Evolutionary conservation across 306 rosid genomes (phyloP).

Genomic region (Pueraria montana): DNA sequence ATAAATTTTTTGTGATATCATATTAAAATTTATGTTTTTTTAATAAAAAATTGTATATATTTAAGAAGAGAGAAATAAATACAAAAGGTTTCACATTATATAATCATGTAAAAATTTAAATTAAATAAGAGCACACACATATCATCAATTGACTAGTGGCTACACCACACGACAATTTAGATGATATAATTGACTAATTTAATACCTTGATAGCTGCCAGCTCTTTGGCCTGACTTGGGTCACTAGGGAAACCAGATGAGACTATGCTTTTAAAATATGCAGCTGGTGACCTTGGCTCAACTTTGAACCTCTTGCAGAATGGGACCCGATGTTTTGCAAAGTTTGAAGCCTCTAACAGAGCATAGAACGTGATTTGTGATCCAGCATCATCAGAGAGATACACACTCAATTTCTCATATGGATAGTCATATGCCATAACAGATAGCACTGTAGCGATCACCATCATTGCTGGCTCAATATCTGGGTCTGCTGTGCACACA

Average conservation of each 20-base stretch:
- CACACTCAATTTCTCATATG: constrained; percentile 73
- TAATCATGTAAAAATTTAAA: too few species aligned
- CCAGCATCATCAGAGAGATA: constrained; percentile 89
- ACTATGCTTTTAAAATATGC: constrained; percentile 57
- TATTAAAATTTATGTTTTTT: not conserved
- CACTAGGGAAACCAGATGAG: not conserved
- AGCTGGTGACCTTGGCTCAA: constrained; percentile 82
- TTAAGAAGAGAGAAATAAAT: too few species aligned
- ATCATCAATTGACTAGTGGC: not conserved
- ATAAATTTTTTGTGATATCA: too few species aligned
- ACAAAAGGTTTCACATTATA: too few species aligned
- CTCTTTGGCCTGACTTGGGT: constrained; percentile 36
- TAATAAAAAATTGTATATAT: not conserved
- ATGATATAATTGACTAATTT: not conserved
- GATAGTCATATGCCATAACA: constrained; percentile 83
- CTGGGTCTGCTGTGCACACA: constrained; percentile 91
- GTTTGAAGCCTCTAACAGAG: constrained; percentile 65
- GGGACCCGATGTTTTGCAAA: constrained; percentile 94
- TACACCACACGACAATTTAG: not conserved
- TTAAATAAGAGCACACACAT: not conserved
- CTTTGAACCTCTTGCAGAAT: constrained; percentile 67
- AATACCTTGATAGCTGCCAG: constrained; percentile 56
- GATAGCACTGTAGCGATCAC: constrained; percentile 81
- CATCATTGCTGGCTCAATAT: constrained; percentile 79
- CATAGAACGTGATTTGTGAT: constrained; percentile 74